Percentiles rank a stretch among this genome's conserved stretches.
phyloP scores from a whole-genome alignment of 305 asterid species.

The Fraxinus platypoda region DNA sequence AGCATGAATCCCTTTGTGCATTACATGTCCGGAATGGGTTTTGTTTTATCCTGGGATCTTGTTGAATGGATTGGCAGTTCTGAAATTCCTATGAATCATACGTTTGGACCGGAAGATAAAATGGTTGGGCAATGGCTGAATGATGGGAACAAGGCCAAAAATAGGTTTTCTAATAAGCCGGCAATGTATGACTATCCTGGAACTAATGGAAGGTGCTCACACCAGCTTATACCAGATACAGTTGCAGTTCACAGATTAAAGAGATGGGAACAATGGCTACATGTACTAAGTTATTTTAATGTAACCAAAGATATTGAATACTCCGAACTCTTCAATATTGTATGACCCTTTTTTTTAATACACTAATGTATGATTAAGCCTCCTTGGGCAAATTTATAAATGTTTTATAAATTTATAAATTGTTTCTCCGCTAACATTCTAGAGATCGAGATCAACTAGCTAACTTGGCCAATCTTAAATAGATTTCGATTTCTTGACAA shows the following conservation, averaged over 20 bases:
- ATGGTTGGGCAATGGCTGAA: conserved; percentile 67
- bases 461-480: too few species aligned
- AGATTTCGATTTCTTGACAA: too few species aligned
- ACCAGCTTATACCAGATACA: conserved; percentile 64
- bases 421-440: too few species aligned
- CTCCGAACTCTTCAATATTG: neutral
- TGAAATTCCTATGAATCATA: conserved; percentile 36
- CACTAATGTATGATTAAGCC: too few species aligned
- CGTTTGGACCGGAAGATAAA: conserved; percentile 65
- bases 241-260: conserved; percentile 65
- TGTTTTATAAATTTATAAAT: too few species aligned
- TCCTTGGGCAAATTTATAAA: too few species aligned
- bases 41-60: conserved; percentile 68
- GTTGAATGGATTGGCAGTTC: conserved; percentile 64
- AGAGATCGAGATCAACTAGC: too few species aligned
- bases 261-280: conserved; percentile 72
- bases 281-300: conserved; percentile 61
- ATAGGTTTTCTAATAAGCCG: conserved; percentile 63
- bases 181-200: conserved; percentile 54
- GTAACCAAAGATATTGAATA: conserved; percentile 46
- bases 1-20: conserved; percentile 67
- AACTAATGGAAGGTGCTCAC: conserved; percentile 72
- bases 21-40: conserved; percentile 89
- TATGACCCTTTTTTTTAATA: too few species aligned
- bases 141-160: conserved; percentile 59